A percentile compares a stretch with the other conserved stretches of the same genome.
Evolutionary conservation across 306 rosid genomes (phyloP).

Genomic region (Ammopiptanthus mongolicus): DNA sequence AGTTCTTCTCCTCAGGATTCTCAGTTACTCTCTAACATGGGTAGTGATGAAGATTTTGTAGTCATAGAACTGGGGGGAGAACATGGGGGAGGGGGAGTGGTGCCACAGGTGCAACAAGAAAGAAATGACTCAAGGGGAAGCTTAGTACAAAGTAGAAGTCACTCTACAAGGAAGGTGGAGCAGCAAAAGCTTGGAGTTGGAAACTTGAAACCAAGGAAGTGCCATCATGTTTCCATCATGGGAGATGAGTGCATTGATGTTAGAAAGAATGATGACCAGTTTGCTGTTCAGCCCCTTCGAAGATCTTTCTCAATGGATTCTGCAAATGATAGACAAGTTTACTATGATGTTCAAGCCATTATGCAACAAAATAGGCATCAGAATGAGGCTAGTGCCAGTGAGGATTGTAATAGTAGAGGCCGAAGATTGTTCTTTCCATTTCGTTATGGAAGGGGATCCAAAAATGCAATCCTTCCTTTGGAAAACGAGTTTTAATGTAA

Average conservation of each 20-base stretch:
- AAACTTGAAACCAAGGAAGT: constrained; percentile 37
- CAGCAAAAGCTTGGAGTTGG: not conserved
- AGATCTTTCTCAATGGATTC: constrained; percentile 78
- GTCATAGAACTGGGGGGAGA: constrained; percentile 56
- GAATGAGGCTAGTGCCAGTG: constrained; percentile 33
- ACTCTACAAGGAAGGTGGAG: constrained; percentile 35
- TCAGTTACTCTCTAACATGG: constrained; percentile 45
- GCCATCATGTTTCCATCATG: constrained; percentile 50
- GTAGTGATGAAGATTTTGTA: constrained; percentile 67
- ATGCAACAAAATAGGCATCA: constrained; percentile 16
- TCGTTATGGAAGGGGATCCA: constrained; percentile 40
- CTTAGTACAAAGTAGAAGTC: constrained; percentile 12
- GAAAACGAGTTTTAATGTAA: constrained; percentile 35
- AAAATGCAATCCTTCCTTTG: constrained; percentile 41
- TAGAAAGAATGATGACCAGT: constrained; percentile 53
- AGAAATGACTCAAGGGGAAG: constrained; percentile 29
- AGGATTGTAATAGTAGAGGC: constrained; percentile 37
- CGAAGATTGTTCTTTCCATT: constrained; percentile 62
- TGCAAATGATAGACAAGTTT: constrained; percentile 48
- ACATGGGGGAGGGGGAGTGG: constrained; percentile 28
- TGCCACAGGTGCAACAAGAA: constrained; percentile 34
- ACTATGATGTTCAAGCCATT: constrained; percentile 42
- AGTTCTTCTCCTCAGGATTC: constrained; percentile 76
- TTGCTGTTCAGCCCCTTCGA: constrained; percentile 51
- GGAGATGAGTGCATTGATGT: constrained; percentile 71